phyloP scores from a whole-genome alignment of 345 rosid genomes.

The Euphorbia lathyris region DNA sequence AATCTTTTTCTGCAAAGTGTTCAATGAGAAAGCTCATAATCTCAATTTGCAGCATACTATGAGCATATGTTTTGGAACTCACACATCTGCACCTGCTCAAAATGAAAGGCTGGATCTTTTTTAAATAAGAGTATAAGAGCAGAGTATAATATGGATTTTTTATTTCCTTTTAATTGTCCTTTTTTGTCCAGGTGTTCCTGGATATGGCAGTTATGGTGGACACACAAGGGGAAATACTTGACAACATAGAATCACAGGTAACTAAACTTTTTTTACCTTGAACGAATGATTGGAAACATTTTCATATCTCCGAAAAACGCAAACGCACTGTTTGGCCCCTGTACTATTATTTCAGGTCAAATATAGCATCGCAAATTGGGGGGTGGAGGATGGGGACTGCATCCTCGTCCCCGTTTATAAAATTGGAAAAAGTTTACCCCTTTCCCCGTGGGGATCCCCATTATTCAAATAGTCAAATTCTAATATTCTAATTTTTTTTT shows the following conservation, averaged over 20 bases:
- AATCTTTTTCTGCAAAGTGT: too few species aligned
- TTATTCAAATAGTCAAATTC: too few species aligned
- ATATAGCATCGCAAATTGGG: too few species aligned
- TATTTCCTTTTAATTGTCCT: slow-evolving; percentile 1
- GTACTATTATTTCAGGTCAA: too few species aligned
- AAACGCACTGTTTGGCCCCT: background rate
- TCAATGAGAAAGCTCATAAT: background rate
- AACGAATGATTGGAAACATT: background rate
- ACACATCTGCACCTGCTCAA: background rate
- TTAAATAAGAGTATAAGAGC: background rate
- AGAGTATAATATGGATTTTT: slow-evolving; percentile 6
- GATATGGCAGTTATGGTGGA: slow-evolving; percentile 97
- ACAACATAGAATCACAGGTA: slow-evolving; percentile 93
- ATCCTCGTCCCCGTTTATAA: too few species aligned
- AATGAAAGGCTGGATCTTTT: background rate
- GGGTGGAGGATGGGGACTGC: too few species aligned
- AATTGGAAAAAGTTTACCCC: too few species aligned
- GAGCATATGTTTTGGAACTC: background rate
- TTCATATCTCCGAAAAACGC: background rate
- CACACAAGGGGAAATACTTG: slow-evolving; percentile 89
- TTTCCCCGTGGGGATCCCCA: too few species aligned
- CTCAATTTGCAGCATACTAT: too few species aligned
- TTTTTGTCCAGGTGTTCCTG: slow-evolving; percentile 61
- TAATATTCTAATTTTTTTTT: too few species aligned
- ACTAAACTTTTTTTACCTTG: background rate